Evolutionary conservation across 75 land plant species (phyloP).

Genomic region (Selaginella moellendorffii): DNA sequence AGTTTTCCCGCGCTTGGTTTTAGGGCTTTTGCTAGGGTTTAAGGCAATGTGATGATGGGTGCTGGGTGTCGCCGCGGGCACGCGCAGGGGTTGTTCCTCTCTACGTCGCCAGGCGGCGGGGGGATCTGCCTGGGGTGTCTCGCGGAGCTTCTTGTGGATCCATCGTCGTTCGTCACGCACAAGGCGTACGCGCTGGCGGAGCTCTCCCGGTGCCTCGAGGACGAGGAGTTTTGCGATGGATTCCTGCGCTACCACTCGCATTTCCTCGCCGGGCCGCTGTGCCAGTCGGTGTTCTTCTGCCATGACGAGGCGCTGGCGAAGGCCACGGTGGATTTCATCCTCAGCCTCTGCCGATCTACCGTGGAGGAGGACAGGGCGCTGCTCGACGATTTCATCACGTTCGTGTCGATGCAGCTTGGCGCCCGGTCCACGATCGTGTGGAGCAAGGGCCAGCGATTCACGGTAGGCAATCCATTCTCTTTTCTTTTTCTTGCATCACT

Average conservation of each 20-base stretch:
- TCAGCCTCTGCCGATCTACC: slow-evolving; percentile 21
- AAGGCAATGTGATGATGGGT: no score
- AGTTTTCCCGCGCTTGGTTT: no score
- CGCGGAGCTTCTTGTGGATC: slow-evolving; percentile 39
- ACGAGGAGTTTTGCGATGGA: slow-evolving; percentile 17
- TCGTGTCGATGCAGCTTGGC: slow-evolving; percentile 27
- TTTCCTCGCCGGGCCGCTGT: slow-evolving; percentile 51
- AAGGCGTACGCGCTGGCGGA: slow-evolving; percentile 64
- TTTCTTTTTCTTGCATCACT: neutral
- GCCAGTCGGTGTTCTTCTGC: slow-evolving; percentile 28
- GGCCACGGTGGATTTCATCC: slow-evolving; percentile 29
- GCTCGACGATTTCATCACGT: slow-evolving; percentile 35
- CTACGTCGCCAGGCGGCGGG: slow-evolving; percentile 19
- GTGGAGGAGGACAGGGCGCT: slow-evolving; percentile 11
- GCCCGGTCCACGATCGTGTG: slow-evolving; percentile 29
- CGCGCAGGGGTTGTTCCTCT: neutral
- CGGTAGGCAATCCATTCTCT: slow-evolving; percentile 35
- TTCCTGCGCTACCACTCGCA: slow-evolving; percentile 36
- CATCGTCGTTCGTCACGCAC: slow-evolving; percentile 45
- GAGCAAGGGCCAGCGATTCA: slow-evolving; percentile 40
- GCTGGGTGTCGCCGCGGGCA: neutral
- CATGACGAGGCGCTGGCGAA: slow-evolving; percentile 38
- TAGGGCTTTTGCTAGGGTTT: no score
- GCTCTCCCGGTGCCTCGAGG: slow-evolving; percentile 38
- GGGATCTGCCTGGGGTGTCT: slow-evolving; percentile 67